phyloP scores from a whole-genome alignment of 352 stramenopile species.

The Pythium brachiatum region DNA sequence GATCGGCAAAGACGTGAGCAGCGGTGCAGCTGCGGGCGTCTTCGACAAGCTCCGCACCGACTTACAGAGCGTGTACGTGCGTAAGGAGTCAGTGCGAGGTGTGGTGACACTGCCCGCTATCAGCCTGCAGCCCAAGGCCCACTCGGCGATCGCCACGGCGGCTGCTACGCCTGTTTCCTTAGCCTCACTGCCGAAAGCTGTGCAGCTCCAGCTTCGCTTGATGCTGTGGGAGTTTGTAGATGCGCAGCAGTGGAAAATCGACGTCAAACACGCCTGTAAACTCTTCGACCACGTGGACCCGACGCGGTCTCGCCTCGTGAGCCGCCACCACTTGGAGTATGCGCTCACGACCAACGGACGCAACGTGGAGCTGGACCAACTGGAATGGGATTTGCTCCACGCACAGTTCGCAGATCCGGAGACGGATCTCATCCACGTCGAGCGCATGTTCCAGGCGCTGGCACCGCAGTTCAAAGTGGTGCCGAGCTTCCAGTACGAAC shows the following conservation, averaged over 20 bases:
- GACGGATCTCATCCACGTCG: slow-evolving; percentile 39
- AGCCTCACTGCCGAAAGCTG: slow-evolving; percentile 4
- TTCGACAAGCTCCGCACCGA: slow-evolving; percentile 59
- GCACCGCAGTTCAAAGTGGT: slow-evolving; percentile 36
- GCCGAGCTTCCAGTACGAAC: slow-evolving; percentile 44
- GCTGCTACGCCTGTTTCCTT: no score
- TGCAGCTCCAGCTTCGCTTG: slow-evolving; percentile 39
- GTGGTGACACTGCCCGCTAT: slow-evolving; percentile 23
- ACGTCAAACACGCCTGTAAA: slow-evolving; percentile 26
- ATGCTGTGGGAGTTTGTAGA: slow-evolving; percentile 57
- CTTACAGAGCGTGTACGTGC: slow-evolving; percentile 52
- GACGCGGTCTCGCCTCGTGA: slow-evolving; percentile 28
- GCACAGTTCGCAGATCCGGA: slow-evolving; percentile 36
- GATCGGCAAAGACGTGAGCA: slow-evolving; percentile 44
- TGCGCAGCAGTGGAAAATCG: slow-evolving; percentile 38
- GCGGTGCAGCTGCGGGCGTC: background rate
- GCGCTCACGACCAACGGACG: slow-evolving; percentile 31
- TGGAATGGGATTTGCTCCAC: slow-evolving; percentile 52
- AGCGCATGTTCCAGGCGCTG: slow-evolving; percentile 35
- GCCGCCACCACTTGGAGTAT: slow-evolving; percentile 38
- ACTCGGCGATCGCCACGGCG: background rate
- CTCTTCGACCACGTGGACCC: slow-evolving; percentile 33
- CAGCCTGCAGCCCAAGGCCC: background rate
- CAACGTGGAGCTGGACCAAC: slow-evolving; percentile 28
- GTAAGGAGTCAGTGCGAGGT: slow-evolving; percentile 41